Percentiles rank a stretch among this genome's conserved stretches.
phyloP scores from a whole-genome alignment of 208 protist species.

The Leishmania guyanensis region DNA sequence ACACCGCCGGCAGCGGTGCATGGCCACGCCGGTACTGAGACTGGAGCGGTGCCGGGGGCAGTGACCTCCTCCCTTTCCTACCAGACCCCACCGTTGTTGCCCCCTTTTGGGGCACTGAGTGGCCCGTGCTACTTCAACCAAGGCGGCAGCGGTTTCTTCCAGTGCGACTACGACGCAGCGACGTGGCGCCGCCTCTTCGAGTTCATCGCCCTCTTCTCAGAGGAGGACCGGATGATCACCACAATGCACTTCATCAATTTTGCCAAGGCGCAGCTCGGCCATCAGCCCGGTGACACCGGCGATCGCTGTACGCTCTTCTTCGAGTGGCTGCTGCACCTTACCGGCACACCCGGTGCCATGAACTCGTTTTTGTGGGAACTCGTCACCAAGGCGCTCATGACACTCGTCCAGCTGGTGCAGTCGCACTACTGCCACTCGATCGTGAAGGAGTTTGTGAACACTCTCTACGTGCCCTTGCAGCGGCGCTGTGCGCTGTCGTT shows the following conservation, averaged over 20 bases:
- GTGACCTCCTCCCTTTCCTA: not conserved
- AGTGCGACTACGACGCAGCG: conserved; percentile 68
- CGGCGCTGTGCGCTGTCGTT: conserved; percentile 52
- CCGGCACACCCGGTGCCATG: conserved; percentile 36
- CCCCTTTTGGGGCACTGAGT: not conserved
- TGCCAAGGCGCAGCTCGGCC: conserved; percentile 55
- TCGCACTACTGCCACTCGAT: conserved; percentile 46
- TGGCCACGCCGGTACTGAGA: not conserved
- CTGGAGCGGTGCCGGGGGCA: not conserved
- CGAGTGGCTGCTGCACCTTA: conserved; percentile 59
- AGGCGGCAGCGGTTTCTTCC: conserved; percentile 46
- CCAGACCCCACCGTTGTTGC: not conserved
- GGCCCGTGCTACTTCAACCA: conserved; percentile 55
- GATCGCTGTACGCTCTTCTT: conserved; percentile 68
- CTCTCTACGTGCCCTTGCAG: conserved; percentile 49
- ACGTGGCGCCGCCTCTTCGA: conserved; percentile 71
- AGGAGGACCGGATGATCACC: conserved; percentile 65
- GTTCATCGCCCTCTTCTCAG: conserved; percentile 37
- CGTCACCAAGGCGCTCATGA: conserved; percentile 45
- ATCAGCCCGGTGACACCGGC: conserved; percentile 34
- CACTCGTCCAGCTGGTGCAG: conserved; percentile 51
- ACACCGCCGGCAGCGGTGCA: not conserved
- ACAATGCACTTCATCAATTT: conserved; percentile 56
- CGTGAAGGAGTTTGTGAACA: conserved; percentile 51
- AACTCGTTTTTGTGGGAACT: conserved; percentile 64